phyloP scores from a whole-genome alignment of 495 filamentous ascomycete species.

The Trichodelitschia bisporula region DNA sequence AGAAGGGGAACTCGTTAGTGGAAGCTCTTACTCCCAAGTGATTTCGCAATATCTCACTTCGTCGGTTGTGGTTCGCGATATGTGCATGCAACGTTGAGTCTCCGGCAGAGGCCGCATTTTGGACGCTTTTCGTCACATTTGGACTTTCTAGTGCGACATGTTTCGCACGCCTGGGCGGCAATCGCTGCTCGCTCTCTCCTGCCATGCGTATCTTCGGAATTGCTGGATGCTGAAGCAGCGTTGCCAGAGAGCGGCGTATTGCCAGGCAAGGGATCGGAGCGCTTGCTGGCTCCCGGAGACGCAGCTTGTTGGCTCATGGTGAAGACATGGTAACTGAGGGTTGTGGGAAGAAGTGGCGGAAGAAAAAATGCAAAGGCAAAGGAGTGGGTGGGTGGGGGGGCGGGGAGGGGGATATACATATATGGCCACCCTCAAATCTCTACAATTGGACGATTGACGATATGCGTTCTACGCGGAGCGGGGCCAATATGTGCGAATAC shows the following conservation, averaged over 20 bases:
- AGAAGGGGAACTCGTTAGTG: slow-evolving; percentile 5
- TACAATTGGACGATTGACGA: no score
- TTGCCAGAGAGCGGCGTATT: neutral
- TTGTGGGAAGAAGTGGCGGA: neutral
- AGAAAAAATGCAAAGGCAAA: neutral
- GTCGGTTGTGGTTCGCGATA: slow-evolving; percentile 37
- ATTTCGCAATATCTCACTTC: slow-evolving; percentile 28
- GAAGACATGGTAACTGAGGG: neutral
- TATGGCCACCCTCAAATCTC: no score
- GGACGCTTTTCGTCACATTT: slow-evolving; percentile 14
- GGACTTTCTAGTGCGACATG: slow-evolving; percentile 13
- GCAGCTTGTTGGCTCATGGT: neutral
- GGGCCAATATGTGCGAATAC: no score
- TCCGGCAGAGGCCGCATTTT: slow-evolving; percentile 12
- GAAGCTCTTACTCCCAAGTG: no score
- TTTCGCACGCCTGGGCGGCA: slow-evolving; percentile 15
- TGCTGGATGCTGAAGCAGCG: neutral
- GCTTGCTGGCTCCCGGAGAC: neutral
- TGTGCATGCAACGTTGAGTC: slow-evolving; percentile 28
- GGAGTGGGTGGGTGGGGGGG: neutral
- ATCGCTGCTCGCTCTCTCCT: slow-evolving; percentile 13
- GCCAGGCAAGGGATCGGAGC: neutral
- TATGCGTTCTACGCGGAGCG: no score
- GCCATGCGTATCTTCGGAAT: slow-evolving; percentile 4
- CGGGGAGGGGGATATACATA: no score